phyloP scores from a whole-genome alignment of 164 flowering plant genomes.

The Annona cherimola region DNA sequence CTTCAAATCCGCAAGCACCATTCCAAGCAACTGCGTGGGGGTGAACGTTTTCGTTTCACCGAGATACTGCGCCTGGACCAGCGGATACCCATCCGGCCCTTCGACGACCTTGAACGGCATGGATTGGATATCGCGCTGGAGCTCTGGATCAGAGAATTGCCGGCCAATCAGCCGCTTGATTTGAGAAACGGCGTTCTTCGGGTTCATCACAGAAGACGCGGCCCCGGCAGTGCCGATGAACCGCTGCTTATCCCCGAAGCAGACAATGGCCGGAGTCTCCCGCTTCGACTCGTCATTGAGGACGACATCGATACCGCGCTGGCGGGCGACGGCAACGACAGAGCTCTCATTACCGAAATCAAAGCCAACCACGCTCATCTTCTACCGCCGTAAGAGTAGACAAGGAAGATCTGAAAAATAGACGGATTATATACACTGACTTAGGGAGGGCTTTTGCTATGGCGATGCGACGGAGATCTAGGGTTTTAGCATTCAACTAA shows the following conservation, averaged over 20 bases:
- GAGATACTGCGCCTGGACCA: conserved; percentile 66
- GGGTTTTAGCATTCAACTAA: not conserved
- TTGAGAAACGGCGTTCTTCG: conserved; percentile 77
- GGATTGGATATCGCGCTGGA: conserved; percentile 67
- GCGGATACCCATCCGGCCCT: conserved; percentile 91
- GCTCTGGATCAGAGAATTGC: conserved; percentile 71
- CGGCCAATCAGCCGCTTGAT: conserved; percentile 77
- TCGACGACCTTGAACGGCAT: conserved; percentile 72
- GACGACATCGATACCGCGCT: conserved; percentile 91
- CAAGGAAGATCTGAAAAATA: not conserved
- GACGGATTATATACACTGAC: not conserved
- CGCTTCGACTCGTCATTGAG: conserved; percentile 96
- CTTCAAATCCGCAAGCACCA: conserved; percentile 80
- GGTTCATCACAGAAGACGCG: conserved; percentile 79
- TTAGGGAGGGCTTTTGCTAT: not conserved
- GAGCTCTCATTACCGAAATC: conserved; percentile 93
- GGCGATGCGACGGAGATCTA: not conserved
- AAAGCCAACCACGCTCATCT: conserved; percentile 95
- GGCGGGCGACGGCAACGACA: conserved; percentile 91
- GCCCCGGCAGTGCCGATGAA: conserved; percentile 96
- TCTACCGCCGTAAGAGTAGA: conserved; percentile 8
- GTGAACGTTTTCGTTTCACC: conserved; percentile 67
- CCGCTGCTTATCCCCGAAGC: conserved; percentile 93
- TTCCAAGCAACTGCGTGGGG: conserved; percentile 79
- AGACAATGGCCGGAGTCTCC: conserved; percentile 90